phyloP scores from a whole-genome alignment of 2,329 filamentous ascomycete species.

The Fusarium pilosicola region DNA sequence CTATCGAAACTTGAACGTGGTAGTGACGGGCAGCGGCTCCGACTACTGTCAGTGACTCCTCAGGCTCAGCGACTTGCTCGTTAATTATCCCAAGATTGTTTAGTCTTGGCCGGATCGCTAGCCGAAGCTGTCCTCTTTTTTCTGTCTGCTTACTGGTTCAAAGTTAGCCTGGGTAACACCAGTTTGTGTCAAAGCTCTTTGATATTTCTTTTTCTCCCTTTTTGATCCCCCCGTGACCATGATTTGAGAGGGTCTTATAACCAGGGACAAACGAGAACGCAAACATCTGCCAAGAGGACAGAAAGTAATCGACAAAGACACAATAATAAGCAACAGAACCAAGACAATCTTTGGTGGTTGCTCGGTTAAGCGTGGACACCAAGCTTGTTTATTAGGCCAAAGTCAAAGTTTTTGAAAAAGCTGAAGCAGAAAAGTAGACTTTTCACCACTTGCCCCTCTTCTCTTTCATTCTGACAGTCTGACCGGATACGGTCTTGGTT shows the following conservation, averaged over 20 bases:
- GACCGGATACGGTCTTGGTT: conserved; percentile 20
- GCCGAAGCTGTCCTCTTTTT: conserved; percentile 18
- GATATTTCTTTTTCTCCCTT: conserved; percentile 14
- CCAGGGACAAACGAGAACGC: conserved; percentile 10
- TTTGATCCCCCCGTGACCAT: conserved; percentile 19
- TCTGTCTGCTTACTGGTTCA: conserved; percentile 15
- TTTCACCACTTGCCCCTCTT: conserved; percentile 30
- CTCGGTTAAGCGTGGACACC: conserved; percentile 10
- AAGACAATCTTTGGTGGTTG: conserved; percentile 6
- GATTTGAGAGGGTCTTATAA: conserved; percentile 19
- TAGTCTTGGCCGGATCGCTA: conserved; percentile 28
- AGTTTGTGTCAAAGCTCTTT: conserved; percentile 13
- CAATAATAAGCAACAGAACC: not conserved
- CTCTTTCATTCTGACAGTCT: not conserved
- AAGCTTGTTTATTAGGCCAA: conserved; percentile 27
- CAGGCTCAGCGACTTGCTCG: conserved; percentile 12
- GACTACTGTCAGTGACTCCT: conserved; percentile 30
- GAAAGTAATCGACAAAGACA: conserved; percentile 15
- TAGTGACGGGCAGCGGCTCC: conserved; percentile 22
- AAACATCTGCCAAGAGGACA: conserved; percentile 14
- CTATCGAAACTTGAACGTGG: conserved; percentile 19
- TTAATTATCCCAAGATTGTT: conserved; percentile 10
- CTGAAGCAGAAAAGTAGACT: conserved; percentile 16
- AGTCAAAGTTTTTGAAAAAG: conserved; percentile 22
- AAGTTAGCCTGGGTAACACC: conserved; percentile 14